Conservation (phyloP, 2,329 filamentous ascomycete species). For the Talaromyces sp. region DNA sequence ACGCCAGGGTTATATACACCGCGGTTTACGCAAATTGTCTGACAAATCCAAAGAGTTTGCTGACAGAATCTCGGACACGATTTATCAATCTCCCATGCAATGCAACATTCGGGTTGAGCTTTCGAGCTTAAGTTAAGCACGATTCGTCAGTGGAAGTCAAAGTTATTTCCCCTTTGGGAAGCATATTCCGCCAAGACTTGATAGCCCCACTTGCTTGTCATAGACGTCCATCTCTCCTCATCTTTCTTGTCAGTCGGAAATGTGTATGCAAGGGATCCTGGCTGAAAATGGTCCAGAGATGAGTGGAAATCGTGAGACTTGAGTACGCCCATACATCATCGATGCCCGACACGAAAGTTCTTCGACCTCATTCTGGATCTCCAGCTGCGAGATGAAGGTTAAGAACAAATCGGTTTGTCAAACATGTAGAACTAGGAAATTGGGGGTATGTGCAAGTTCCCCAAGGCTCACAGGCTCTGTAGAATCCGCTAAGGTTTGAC, state of each 20-base stretch:
- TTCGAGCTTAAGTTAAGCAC: not conserved
- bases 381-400: conserved; percentile 19
- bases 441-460: conserved; percentile 20
- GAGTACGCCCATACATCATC: not conserved
- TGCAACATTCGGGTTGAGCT: not conserved
- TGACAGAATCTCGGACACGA: not conserved
- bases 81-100: not conserved
- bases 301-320: not conserved
- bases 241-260: not conserved
- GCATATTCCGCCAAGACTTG: conserved; percentile 4
- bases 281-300: not conserved
- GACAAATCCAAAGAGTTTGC: not conserved
- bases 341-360: not conserved
- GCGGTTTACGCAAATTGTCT: not conserved
- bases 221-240: not conserved
- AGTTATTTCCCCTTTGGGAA: conserved; percentile 7
- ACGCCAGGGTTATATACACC: not conserved
- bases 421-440: conserved; percentile 23
- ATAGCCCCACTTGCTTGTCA: not conserved
- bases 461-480: not conserved
- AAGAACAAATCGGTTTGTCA: conserved; percentile 21
- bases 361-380: not conserved
- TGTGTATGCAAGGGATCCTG: not conserved
- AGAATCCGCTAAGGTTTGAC: not conserved
- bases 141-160: not conserved